These are phyloP conservation scores for Quercus robur DNA, from an alignment of 306 rosid genomes.

Conservation along the genomic window DNA sequence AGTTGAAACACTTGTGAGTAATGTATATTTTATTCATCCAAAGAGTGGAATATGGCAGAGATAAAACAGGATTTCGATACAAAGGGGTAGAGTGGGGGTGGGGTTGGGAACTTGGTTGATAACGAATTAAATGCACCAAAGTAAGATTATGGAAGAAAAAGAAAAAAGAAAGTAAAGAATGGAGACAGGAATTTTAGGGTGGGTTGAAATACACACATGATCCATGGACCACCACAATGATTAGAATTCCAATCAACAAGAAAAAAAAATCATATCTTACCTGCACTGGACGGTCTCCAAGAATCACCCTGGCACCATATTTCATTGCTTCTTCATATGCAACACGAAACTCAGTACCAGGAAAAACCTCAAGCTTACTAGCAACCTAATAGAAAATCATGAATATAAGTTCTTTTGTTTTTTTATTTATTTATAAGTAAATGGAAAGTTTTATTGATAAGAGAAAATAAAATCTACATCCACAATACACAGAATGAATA, in stretches of 20 bases:
- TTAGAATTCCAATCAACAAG: not conserved
- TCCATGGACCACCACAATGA: not conserved
- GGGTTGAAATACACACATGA: not conserved
- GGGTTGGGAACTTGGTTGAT: not conserved
- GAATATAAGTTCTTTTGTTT: not conserved
- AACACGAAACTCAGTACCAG: slow-evolving; percentile 93
- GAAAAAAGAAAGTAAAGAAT: not conserved
- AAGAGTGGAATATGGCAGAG: not conserved
- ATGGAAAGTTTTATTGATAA: no score
- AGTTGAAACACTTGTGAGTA: not conserved
- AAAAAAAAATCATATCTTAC: slow-evolving; percentile 38
- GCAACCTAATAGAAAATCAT: slow-evolving; percentile 59
- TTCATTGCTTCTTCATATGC: slow-evolving; percentile 95
- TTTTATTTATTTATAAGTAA: no score
- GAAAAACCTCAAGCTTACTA: slow-evolving; percentile 78
- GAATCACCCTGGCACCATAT: slow-evolving; percentile 88
- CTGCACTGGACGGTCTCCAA: slow-evolving; percentile 98
- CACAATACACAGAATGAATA: no score
- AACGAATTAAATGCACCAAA: not conserved
- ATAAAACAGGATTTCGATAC: not conserved
- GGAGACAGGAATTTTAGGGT: not conserved
- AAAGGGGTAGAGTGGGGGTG: not conserved
- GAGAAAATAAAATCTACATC: no score
- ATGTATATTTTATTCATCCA: not conserved
- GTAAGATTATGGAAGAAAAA: not conserved